Evolutionary conservation across 371 early-diverging fungal genomes (phyloP), one percentile per base, ranked within the genome.

Genomic region (Conidiobolus incongruus): DNA sequence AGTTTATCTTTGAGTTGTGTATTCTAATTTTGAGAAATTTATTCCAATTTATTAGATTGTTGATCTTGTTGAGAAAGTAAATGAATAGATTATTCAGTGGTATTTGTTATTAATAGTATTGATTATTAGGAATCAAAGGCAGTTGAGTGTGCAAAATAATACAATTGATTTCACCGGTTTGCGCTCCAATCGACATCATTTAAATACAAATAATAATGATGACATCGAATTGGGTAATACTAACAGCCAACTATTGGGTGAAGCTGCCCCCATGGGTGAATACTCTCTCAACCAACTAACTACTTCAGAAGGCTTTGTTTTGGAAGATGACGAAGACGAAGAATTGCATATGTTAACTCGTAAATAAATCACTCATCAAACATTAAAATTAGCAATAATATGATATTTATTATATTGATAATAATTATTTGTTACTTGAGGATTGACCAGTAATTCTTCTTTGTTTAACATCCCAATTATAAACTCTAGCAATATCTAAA

Each of bases 391-490:
- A n/a, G n/a, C n/a, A n/a, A n/a, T n/a, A n/a, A n/a, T n/a, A n/a
- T n/a, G n/a, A n/a, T n/a, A n/a, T n/a, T n/a, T n/a, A n/a, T n/a
- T n/a, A n/a, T n/a, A n/a, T n/a, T n/a, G n/a, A n/a, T n/a, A n/a
- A n/a, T n/a, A n/a, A n/a, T n/a, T n/a, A n/a, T n/a, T n/a, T n/a
- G n/a, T n/a, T n/a, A n/a, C n/a, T 35, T 35, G 35, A 13, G n/a
- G n/a, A n/a, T n/a, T n/a, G n/a, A n/a, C n/a, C n/a, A n/a, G n/a
- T n/a, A n/a, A n/a, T n/a, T n/a, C 53, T 40, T 28, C 53, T 19
- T 37, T 74, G 67, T 60, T 87, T 90, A 40, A 95, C 94, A 54
- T 95, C 94, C 80, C 85, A 89, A 64, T 95, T 95, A 60, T 89
- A 92, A 21, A 93, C 86, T 16, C 96, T 75, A 26, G 96, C 92